phyloP scores from a whole-genome alignment of 176 grass and related monocot genomes.

The Oryza rufipogon region DNA sequence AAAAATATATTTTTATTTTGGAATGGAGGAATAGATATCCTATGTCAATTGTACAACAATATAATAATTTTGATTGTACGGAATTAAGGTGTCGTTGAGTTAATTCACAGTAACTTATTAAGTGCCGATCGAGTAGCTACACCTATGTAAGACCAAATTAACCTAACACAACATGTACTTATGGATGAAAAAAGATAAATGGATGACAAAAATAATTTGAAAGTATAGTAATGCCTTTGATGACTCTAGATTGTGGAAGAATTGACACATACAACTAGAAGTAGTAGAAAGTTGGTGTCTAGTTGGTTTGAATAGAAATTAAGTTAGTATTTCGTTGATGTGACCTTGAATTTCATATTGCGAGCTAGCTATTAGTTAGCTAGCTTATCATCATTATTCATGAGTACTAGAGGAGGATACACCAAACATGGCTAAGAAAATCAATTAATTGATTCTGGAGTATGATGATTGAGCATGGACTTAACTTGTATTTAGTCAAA shows the following conservation, averaged over 20 bases:
- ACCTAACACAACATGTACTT: background rate
- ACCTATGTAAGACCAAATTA: conserved; percentile 41
- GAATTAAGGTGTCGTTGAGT: background rate
- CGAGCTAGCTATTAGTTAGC: conserved; percentile 23
- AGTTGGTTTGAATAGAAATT: conserved; percentile 6
- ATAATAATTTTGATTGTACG: background rate
- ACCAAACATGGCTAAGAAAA: conserved; percentile 49
- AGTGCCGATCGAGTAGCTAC: conserved; percentile 28
- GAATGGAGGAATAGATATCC: background rate
- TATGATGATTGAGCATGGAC: conserved; percentile 38
- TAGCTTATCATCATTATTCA: conserved; percentile 35
- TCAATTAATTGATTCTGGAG: conserved; percentile 35
- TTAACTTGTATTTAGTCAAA: conserved; percentile 11
- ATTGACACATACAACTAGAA: background rate
- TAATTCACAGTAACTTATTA: background rate
- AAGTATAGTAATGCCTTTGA: conserved; percentile 1
- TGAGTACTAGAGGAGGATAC: conserved; percentile 34
- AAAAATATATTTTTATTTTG: too few species aligned
- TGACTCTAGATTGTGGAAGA: conserved; percentile 12
- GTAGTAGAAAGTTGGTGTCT: conserved; percentile 22
- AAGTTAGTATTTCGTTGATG: conserved; percentile 29
- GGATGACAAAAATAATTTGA: background rate
- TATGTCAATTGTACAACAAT: background rate
- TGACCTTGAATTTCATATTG: conserved; percentile 37
- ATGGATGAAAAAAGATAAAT: background rate